phyloP scores from a whole-genome alignment of 75 land plant species.

The Pinus tabuliformis region DNA sequence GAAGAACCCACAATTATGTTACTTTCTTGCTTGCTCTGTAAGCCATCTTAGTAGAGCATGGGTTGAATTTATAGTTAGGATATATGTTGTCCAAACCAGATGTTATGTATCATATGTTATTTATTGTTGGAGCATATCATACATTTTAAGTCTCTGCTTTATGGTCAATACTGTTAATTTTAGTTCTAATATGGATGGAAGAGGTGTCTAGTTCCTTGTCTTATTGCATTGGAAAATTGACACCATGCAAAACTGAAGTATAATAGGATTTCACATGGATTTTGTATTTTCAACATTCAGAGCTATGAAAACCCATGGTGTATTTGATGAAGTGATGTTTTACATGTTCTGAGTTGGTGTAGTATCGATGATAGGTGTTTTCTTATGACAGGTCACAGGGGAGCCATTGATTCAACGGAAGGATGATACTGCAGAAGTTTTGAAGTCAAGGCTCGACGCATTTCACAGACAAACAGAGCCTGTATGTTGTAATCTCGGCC shows the following conservation, averaged over 20 bases:
- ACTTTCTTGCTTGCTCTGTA: background rate
- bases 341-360: background rate
- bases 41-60: background rate
- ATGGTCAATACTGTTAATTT: background rate
- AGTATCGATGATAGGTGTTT: background rate
- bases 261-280: background rate
- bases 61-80: background rate
- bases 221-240: no score
- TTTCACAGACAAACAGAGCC: constrained; percentile 93
- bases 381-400: constrained; percentile 66
- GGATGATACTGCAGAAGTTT: constrained; percentile 95
- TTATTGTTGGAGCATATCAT: background rate
- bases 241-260: no score
- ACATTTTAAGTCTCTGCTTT: background rate
- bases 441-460: constrained; percentile 86
- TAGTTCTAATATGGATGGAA: background rate
- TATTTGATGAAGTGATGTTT: background rate
- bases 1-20: background rate
- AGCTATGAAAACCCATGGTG: background rate
- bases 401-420: constrained; percentile 94
- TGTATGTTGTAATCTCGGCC: constrained; percentile 23
- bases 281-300: background rate
- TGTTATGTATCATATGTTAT: background rate
- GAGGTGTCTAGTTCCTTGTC: no score
- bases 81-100: background rate